A percentile compares a stretch with the other conserved stretches of the same genome.
These are phyloP conservation scores for Botryotinia calthae DNA, from an alignment of 2,329 filamentous ascomycete genomes.

Conservation along the genomic window DNA sequence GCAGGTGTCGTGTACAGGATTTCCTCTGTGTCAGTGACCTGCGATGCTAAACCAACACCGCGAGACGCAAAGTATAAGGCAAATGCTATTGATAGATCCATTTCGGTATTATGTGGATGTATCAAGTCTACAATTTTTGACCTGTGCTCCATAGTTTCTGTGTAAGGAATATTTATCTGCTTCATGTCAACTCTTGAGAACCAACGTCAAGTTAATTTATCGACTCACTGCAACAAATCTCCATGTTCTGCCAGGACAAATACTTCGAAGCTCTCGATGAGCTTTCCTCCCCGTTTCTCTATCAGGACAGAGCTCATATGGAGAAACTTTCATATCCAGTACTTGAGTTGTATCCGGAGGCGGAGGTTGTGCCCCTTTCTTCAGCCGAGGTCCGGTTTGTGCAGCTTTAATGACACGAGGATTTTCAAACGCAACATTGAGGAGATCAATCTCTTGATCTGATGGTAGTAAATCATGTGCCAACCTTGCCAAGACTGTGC, in stretches of 20 bases:
- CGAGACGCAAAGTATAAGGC: slow-evolving; percentile 94
- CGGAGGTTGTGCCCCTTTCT: slow-evolving; percentile 14
- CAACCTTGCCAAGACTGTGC: slow-evolving; percentile 80
- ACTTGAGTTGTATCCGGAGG: background rate
- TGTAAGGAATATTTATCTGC: slow-evolving; percentile 77
- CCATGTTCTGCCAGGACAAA: slow-evolving; percentile 73
- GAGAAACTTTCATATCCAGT: slow-evolving; percentile 24
- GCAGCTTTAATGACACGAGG: slow-evolving; percentile 66
- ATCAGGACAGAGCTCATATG: slow-evolving; percentile 86
- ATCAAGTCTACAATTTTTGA: slow-evolving; percentile 72
- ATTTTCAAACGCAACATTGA: slow-evolving; percentile 98
- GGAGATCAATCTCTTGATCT: slow-evolving; percentile 72
- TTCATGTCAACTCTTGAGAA: slow-evolving; percentile 20
- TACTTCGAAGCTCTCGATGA: slow-evolving; percentile 65
- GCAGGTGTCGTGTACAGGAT: slow-evolving; percentile 64
- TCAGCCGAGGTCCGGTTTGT: slow-evolving; percentile 40
- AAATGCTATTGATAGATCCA: slow-evolving; percentile 92
- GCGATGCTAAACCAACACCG: slow-evolving; percentile 51
- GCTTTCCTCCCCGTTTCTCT: slow-evolving; percentile 81
- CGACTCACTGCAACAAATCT: slow-evolving; percentile 69
- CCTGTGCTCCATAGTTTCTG: slow-evolving; percentile 68
- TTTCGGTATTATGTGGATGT: slow-evolving; percentile 92
- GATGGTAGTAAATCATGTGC: slow-evolving; percentile 71
- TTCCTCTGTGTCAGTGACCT: slow-evolving; percentile 22
- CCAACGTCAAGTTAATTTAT: slow-evolving; percentile 17